Evolutionary conservation across 805 yeast genomes (phyloP).

Genomic region (Kazachstania martiniae): DNA sequence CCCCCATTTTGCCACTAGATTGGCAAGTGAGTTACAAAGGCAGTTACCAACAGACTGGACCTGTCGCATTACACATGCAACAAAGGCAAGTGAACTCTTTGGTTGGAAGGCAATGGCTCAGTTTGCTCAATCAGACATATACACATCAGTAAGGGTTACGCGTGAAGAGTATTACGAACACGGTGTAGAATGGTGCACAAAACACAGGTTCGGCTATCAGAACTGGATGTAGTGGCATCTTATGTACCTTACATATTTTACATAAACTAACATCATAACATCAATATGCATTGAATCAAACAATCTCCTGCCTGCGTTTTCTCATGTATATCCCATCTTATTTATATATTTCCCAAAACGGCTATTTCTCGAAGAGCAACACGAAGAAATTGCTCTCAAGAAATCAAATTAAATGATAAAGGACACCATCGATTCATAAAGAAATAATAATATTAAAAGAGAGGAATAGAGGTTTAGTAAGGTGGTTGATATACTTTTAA

Average conservation of each 20-base stretch:
- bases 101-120: slow-evolving; percentile 50
- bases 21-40: slow-evolving; percentile 49
- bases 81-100: slow-evolving; percentile 31
- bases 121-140: slow-evolving; percentile 31
- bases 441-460: no score
- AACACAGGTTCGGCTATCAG: slow-evolving; percentile 33
- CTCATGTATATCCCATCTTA: background rate
- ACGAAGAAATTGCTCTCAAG: background rate
- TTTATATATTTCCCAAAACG: background rate
- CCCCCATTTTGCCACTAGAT: slow-evolving; percentile 53
- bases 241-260: no score
- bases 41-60: slow-evolving; percentile 66
- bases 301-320: background rate
- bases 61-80: slow-evolving; percentile 34
- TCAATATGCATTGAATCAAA: background rate
- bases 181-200: slow-evolving; percentile 45
- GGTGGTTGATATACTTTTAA: no score
- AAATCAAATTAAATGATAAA: no score
- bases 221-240: slow-evolving; percentile 25
- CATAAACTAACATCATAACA: no score
- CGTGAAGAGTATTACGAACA: slow-evolving; percentile 78
- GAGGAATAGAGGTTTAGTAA: no score
- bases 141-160: slow-evolving; percentile 48
- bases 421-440: no score
- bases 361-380: background rate